Percentiles rank a stretch among this genome's conserved stretches.
phyloP scores from a whole-genome alignment of 306 rosid species.

The Albizia julibrissin region DNA sequence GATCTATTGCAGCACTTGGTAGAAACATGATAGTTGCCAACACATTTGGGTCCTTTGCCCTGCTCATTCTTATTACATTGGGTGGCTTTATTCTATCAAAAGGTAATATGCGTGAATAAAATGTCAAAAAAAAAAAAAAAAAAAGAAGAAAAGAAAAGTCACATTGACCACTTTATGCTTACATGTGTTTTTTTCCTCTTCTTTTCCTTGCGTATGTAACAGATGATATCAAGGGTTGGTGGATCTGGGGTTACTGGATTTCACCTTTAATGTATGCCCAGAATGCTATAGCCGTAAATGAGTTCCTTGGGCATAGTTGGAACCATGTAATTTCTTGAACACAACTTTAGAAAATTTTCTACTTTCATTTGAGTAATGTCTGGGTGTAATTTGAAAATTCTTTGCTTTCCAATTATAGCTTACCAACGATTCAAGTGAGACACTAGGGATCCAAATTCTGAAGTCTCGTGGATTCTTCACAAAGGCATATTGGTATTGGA shows the following conservation, averaged over 20 bases:
- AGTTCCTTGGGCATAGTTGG: conserved; percentile 44
- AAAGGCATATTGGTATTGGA: conserved; percentile 58
- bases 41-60: conserved; percentile 50
- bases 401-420: conserved; percentile 25
- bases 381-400: conserved; percentile 5
- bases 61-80: conserved; percentile 39
- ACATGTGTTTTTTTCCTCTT: background rate
- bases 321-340: conserved; percentile 40
- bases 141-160: background rate
- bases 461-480: conserved; percentile 39
- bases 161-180: background rate
- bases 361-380: background rate
- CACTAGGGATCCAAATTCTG: conserved; percentile 24
- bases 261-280: conserved; percentile 64
- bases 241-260: conserved; percentile 65
- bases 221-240: conserved; percentile 55
- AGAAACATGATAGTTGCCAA: conserved; percentile 56
- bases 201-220: conserved; percentile 25
- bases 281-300: conserved; percentile 50
- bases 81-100: conserved; percentile 55
- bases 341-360: background rate
- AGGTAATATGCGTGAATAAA: conserved; percentile 31
- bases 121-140: too few relatives aligned
- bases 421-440: background rate
- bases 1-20: conserved; percentile 45